Base-by-base conservation (phyloP, 2,329 filamentous ascomycete species). In the Leptodontidium sp. region DNA sequence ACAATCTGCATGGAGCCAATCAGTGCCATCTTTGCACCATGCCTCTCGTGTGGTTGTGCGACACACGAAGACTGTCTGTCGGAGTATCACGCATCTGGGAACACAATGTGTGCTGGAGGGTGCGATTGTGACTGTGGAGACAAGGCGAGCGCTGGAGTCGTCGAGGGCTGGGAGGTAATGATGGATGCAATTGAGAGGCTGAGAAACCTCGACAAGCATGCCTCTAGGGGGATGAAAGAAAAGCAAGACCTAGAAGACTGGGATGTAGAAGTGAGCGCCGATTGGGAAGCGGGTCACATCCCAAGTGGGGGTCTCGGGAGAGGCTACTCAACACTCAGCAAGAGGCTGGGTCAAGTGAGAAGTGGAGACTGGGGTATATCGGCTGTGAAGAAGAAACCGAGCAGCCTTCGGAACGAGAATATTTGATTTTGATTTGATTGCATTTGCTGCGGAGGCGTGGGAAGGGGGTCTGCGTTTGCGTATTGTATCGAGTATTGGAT, bases 111-210 rank as follows among this genome's bases (percentile, higher is more conserved):
- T 66, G 87, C 88, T 0, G 88, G 87, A 0, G 88, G 88, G 1
- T 89, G 90, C 74, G 89, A 90, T 75, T 91, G 89, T 74, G 82
- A 86, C 68, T 91, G 89, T 73, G 82, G 85, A 0, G 82, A 85
- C 15, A 85, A 89, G 70, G 87, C 88, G 0, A 82, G 81, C 67
- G 83, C 81, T 58, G 88, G 87, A 0, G 82, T 87, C 50, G 84
- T 90, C 9, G 88, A 90, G 77, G 87, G 86, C 24, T 89, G 88
- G 86, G 84, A 85, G 0, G 87, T 86, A 2, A 82, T 87, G 78
- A 82, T 84, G 76, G 83, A 82, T 47, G 74, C 72, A 7, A 75
- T 79, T 17, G 75, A 78, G 58, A 66, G 67, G 24, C 74, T 77
- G 74, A 70, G 75, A 24, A 61, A 70, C 21, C 35, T 73, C 1